Percentiles rank a stretch among this genome's conserved stretches.
These are phyloP conservation scores for Primulina eburnea DNA, from an alignment of 257 asterid species.

Conservation along the genomic window DNA sequence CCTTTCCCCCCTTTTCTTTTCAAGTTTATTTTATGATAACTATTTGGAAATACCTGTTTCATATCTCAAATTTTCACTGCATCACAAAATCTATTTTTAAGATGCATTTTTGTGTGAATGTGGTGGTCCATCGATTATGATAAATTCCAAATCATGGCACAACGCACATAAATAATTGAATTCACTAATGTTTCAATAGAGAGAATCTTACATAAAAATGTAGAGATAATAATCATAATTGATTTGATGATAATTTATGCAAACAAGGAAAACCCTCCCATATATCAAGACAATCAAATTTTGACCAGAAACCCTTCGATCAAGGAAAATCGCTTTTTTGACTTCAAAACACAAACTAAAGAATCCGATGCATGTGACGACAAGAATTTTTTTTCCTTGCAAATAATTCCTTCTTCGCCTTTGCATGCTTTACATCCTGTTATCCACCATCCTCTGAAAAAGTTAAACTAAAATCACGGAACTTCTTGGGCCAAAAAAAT, in stretches of 20 bases:
- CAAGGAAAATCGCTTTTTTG: not conserved
- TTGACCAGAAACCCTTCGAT: not conserved
- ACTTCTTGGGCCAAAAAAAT: not conserved
- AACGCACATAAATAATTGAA: not conserved
- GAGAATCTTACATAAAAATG: too few species aligned
- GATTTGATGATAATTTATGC: not conserved
- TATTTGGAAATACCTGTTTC: too few species aligned
- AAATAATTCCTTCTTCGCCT: not conserved
- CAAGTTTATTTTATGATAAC: too few species aligned
- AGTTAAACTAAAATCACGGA: not conserved
- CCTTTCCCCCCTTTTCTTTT: not conserved
- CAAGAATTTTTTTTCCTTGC: not conserved
- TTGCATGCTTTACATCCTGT: not conserved
- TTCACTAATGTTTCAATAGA: not conserved
- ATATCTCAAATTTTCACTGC: too few species aligned
- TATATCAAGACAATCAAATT: not conserved
- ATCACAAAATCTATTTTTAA: too few species aligned
- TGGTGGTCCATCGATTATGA: not conserved
- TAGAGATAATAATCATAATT: not conserved
- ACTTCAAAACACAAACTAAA: not conserved
- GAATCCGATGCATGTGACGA: not conserved
- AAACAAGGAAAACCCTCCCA: not conserved
- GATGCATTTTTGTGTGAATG: too few species aligned
- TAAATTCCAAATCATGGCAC: not conserved
- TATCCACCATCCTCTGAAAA: not conserved